phyloP scores from a whole-genome alignment of 352 stramenopile genomes.

The Aphanomyces invadans region DNA sequence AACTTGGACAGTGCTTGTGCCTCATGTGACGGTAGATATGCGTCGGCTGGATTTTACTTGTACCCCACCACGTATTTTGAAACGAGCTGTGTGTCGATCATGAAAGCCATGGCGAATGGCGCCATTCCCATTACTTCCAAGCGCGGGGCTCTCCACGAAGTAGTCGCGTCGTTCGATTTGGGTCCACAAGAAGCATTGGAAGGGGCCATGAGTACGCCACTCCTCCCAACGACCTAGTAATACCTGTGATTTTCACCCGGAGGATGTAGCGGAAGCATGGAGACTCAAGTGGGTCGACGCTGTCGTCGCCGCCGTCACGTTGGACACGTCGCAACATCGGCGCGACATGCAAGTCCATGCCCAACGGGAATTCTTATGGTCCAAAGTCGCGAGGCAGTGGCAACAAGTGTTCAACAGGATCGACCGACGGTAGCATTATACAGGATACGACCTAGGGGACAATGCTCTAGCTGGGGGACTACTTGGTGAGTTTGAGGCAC shows the following conservation, averaged over 20 bases:
- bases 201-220: slow-evolving; percentile 25
- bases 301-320: slow-evolving; percentile 35
- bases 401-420: slow-evolving; percentile 31
- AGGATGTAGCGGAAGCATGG: slow-evolving; percentile 29
- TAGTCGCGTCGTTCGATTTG: slow-evolving; percentile 68
- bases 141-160: slow-evolving; percentile 46
- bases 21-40: slow-evolving; percentile 27
- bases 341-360: slow-evolving; percentile 54
- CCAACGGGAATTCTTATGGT: slow-evolving; percentile 43
- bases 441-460: not conserved
- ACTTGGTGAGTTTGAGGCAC: slow-evolving; percentile 21
- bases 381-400: slow-evolving; percentile 49
- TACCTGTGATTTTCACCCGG: not conserved
- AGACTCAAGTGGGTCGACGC: slow-evolving; percentile 42
- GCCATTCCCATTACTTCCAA: slow-evolving; percentile 84
- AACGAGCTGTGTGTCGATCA: slow-evolving; percentile 88
- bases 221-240: not conserved
- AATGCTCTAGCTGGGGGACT: not conserved
- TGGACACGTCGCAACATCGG: slow-evolving; percentile 32
- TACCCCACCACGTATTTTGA: slow-evolving; percentile 87
- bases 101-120: slow-evolving; percentile 88
- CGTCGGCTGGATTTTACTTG: slow-evolving; percentile 77
- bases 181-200: slow-evolving; percentile 24
- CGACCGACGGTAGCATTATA: not conserved
- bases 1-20: not conserved